A percentile compares a stretch with the other conserved stretches of the same genome.
These are phyloP conservation scores for Hypoxylon sp. DNA, from an alignment of 2,329 filamentous ascomycete genomes.

Conservation along the genomic window DNA sequence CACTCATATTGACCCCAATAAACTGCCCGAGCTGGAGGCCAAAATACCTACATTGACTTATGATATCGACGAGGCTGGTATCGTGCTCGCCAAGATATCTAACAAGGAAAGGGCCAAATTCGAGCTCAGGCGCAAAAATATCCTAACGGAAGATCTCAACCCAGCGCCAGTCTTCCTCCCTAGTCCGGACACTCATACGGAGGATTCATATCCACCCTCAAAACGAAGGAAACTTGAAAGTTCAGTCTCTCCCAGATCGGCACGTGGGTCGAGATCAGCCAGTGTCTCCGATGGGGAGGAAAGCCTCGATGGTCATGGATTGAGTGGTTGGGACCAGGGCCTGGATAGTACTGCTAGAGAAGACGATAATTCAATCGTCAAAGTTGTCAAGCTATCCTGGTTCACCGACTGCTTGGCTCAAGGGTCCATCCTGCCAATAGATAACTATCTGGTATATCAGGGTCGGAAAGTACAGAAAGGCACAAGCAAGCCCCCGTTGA, in stretches of 20 bases:
- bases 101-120: constrained; percentile 80
- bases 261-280: constrained; percentile 48
- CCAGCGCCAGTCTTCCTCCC: constrained; percentile 10
- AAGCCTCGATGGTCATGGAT: constrained; percentile 15
- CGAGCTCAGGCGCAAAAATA: constrained; percentile 78
- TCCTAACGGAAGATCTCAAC: constrained; percentile 69
- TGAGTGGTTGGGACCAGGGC: neutral
- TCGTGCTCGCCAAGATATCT: constrained; percentile 81
- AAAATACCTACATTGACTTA: constrained; percentile 77
- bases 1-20: constrained; percentile 75
- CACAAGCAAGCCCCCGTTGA: constrained; percentile 36
- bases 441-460: constrained; percentile 69
- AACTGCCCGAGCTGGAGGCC: constrained; percentile 75
- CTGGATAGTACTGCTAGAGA: neutral
- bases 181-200: constrained; percentile 3
- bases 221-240: constrained; percentile 59
- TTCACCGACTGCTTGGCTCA: constrained; percentile 66
- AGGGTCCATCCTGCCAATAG: constrained; percentile 62
- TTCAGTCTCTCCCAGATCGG: constrained; percentile 25
- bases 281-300: constrained; percentile 50
- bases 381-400: constrained; percentile 73
- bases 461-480: constrained; percentile 57
- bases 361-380: constrained; percentile 55
- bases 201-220: constrained; percentile 44
- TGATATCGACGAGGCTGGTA: constrained; percentile 77